These are phyloP conservation scores for Aspergillus pseudotamarii DNA, from an alignment of 2,329 filamentous ascomycete genomes.

Conservation along the genomic window DNA sequence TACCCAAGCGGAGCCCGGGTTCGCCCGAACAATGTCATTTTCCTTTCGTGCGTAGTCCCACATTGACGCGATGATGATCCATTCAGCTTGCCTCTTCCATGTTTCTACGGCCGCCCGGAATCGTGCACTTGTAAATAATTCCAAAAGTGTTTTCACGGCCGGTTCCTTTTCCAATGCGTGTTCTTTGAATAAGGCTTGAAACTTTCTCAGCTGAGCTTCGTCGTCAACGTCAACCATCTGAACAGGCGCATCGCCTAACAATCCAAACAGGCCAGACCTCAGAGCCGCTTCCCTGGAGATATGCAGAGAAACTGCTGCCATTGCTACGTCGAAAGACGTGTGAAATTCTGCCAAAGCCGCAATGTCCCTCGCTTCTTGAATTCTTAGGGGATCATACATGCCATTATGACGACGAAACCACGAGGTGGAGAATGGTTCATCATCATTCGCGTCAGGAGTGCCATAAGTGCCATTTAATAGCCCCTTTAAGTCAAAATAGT, in stretches of 20 bases:
- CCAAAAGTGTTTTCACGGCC: background rate
- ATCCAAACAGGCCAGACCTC: background rate
- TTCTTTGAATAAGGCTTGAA: background rate
- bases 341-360: background rate
- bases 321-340: no score
- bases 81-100: background rate
- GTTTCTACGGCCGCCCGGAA: background rate
- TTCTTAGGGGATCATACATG: no score
- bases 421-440: no score
- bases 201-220: background rate
- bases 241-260: background rate
- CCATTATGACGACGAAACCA: no score
- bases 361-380: background rate
- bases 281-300: background rate
- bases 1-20: background rate
- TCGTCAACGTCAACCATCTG: background rate
- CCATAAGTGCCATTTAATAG: background rate
- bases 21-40: background rate
- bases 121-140: background rate
- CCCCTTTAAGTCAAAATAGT: background rate
- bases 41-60: background rate
- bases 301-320: background rate
- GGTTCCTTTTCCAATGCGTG: background rate
- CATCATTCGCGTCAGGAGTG: background rate
- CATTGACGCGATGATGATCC: background rate